Percentiles rank a stretch among this genome's conserved stretches.
These are phyloP conservation scores for Dipteronia sinensis DNA, from an alignment of 345 rosid genomes.

Conservation along the genomic window DNA sequence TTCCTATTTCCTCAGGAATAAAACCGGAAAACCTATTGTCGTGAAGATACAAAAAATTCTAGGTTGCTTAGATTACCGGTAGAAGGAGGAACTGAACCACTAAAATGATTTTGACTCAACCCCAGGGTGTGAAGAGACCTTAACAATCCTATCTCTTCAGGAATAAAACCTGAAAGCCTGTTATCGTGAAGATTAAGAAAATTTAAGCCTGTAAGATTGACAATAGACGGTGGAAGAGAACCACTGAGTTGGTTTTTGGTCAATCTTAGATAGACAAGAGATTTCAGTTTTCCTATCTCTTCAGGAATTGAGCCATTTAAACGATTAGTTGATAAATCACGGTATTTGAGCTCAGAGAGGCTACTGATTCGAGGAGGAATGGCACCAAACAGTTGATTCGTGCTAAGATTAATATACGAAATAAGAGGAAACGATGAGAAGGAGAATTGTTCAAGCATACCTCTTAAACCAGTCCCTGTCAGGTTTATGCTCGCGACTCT, in stretches of 20 bases:
- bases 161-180: no score
- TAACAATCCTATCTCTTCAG: no score
- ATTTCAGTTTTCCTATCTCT: no score
- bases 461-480: no score
- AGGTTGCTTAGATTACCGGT: slow-evolving; percentile 25
- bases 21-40: slow-evolving; percentile 31
- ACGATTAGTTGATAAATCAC: not conserved
- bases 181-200: no score
- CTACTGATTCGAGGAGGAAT: slow-evolving; percentile 5
- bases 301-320: slow-evolving; percentile 33
- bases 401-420: not conserved
- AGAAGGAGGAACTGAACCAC: no score
- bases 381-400: not conserved
- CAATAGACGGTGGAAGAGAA: no score
- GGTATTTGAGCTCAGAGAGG: not conserved
- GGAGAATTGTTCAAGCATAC: no score
- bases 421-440: not conserved
- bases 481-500: no score
- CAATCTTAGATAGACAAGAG: slow-evolving; percentile 5
- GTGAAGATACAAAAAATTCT: slow-evolving; percentile 3
- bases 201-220: no score
- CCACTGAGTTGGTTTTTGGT: slow-evolving; percentile 13
- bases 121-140: no score
- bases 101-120: no score
- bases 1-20: slow-evolving; percentile 6